These are phyloP conservation scores for Epichloe scottii DNA, from an alignment of 2,329 filamentous ascomycete species.

Conservation along the genomic window DNA sequence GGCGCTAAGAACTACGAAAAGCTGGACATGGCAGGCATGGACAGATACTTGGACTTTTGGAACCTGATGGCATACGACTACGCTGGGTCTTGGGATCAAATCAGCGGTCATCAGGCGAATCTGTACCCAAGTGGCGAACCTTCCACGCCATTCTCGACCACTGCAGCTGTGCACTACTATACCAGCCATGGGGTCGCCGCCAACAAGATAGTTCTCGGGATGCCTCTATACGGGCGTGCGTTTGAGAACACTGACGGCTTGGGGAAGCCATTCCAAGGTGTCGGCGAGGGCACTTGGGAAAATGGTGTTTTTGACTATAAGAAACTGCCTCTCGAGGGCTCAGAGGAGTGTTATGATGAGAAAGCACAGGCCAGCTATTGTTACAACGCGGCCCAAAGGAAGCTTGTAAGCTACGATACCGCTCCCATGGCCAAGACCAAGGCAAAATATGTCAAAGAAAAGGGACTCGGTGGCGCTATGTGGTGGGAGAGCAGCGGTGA, in stretches of 20 bases:
- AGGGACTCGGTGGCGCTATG: slow-evolving; percentile 76
- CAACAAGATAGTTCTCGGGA: slow-evolving; percentile 72
- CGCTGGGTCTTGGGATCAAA: slow-evolving; percentile 66
- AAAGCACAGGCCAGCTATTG: slow-evolving; percentile 62
- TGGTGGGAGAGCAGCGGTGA: slow-evolving; percentile 92
- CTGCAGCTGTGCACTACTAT: slow-evolving; percentile 61
- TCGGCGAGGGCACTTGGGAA: slow-evolving; percentile 76
- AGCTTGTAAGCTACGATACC: slow-evolving; percentile 72
- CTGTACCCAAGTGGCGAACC: slow-evolving; percentile 48
- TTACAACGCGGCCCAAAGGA: slow-evolving; percentile 50
- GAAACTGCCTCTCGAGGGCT: slow-evolving; percentile 57
- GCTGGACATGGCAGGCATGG: slow-evolving; percentile 52
- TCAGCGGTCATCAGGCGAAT: slow-evolving; percentile 70
- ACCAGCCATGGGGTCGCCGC: slow-evolving; percentile 47
- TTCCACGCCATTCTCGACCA: slow-evolving; percentile 67
- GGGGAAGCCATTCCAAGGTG: slow-evolving; percentile 55
- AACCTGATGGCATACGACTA: slow-evolving; percentile 85
- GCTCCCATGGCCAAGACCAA: slow-evolving; percentile 55
- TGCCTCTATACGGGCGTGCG: slow-evolving; percentile 83
- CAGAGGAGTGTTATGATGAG: slow-evolving; percentile 51
- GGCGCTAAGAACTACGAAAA: slow-evolving; percentile 50
- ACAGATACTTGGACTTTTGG: slow-evolving; percentile 58
- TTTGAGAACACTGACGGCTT: slow-evolving; percentile 69
- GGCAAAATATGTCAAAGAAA: slow-evolving; percentile 54
- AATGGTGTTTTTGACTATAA: slow-evolving; percentile 83